Evolutionary conservation across 495 filamentous ascomycete species (phyloP), one percentile per base, ranked within the genome.

Genomic region (Neurospora pannonica): DNA sequence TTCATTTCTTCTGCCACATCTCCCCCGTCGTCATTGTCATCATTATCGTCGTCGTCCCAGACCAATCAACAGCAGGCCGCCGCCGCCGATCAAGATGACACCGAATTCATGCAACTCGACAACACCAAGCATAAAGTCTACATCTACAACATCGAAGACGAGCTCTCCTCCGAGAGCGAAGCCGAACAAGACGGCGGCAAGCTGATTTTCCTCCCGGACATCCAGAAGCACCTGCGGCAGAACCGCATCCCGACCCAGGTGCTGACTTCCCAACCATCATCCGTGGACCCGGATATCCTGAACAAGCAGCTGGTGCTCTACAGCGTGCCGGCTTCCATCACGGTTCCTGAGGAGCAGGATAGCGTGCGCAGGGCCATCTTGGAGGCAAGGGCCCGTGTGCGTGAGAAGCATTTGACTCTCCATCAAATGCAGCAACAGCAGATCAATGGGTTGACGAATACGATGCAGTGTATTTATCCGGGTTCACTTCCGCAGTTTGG

Each of bases 111-210:
- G 96, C 87, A 93, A 71, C 82, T 98, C 71, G 96, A 99, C 84
- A 91, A 97, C 81, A 91, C 94, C 21, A 91, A 91, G 76, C 85
- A 95, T 82, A 93, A 90, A 73, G 88, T 97, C 71, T 99, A 94
- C 85, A 94, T 99, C 79, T 88, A 95, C 85, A 89, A 96, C 80
- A 85, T 99, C 34, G 96, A 97, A 76, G 92, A 89, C 71, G 95
- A 99, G 84, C 87, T 98, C 48, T 90, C 89, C 0, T 91, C 92
- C 0, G 91, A 92, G 9, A 85, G 83, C 28, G 79, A 77, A 77
- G 83, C 82, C 39, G 72, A 81, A 73, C 85, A 89, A 43, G 84
- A 86, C 71, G 84, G 82, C 71, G 83, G 83, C 72, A 86, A 84
- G 71, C 83, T 97, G 15, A 84, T 94, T 72, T 94, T 97, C 82